phyloP scores from a whole-genome alignment of 768 basidiomycete genomes.

The Lanmaoa rubissima region DNA sequence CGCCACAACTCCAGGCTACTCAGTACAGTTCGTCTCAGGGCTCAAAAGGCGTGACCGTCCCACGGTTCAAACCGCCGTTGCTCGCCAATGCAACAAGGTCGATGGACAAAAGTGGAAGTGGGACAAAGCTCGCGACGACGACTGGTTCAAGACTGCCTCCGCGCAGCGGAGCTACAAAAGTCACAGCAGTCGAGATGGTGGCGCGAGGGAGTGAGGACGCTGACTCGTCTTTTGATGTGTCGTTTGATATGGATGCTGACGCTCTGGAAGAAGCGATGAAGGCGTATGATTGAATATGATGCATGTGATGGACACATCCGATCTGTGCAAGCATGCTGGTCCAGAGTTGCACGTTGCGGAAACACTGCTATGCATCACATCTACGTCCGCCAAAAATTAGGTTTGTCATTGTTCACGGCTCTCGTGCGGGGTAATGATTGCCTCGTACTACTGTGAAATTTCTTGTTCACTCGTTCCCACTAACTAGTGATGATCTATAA shows the following conservation, averaged over 20 bases:
- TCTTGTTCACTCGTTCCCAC: neutral
- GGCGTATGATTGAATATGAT: constrained; percentile 23
- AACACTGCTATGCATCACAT: neutral
- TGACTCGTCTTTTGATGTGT: constrained; percentile 34
- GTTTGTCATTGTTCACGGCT: neutral
- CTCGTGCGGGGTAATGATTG: neutral
- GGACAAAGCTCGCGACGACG: neutral
- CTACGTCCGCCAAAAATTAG: neutral
- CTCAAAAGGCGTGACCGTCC: constrained; percentile 15
- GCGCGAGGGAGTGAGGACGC: constrained; percentile 12
- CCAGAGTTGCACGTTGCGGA: neutral
- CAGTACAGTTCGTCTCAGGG: constrained; percentile 23
- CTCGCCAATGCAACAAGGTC: neutral
- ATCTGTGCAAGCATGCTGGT: too few species aligned
- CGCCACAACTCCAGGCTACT: constrained; percentile 13
- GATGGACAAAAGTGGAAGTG: neutral
- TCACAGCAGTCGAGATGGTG: neutral
- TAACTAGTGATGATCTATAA: constrained; percentile 4
- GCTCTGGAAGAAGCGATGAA: constrained; percentile 33
- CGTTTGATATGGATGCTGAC: constrained; percentile 30
- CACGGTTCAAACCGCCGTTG: constrained; percentile 20
- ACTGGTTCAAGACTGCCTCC: neutral
- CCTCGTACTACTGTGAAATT: neutral
- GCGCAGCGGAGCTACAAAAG: neutral
- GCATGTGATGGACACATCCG: too few species aligned